These are phyloP conservation scores for Podosphaera aphanis DNA, from an alignment of 2,329 filamentous ascomycete species.

Conservation along the genomic window DNA sequence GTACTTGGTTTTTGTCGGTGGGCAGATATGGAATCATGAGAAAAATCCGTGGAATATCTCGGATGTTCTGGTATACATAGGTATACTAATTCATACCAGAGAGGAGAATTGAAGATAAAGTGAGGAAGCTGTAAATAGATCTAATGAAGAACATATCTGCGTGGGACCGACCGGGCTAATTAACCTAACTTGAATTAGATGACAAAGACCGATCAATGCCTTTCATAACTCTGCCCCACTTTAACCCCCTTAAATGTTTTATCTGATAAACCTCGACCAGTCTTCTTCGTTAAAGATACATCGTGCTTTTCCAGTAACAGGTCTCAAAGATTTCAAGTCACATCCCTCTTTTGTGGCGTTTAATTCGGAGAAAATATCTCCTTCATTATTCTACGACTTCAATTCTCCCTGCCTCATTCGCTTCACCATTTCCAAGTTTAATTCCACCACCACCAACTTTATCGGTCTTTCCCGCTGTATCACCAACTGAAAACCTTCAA, in stretches of 20 bases:
- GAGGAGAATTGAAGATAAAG: too few relatives aligned
- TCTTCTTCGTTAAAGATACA: background rate
- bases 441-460: background rate
- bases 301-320: background rate
- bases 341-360: conserved; percentile 7
- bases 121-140: too few relatives aligned
- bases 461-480: background rate
- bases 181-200: background rate
- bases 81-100: too few relatives aligned
- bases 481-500: background rate
- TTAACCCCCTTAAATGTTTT: background rate
- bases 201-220: background rate
- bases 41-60: too few relatives aligned
- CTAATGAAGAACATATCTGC: too few relatives aligned
- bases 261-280: background rate
- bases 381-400: background rate
- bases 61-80: too few relatives aligned
- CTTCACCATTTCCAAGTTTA: background rate
- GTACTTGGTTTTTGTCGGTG: too few relatives aligned
- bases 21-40: too few relatives aligned
- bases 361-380: background rate
- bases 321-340: background rate
- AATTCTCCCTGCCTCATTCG: background rate
- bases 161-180: background rate
- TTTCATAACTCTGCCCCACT: background rate